Conservation (phyloP, 805 yeast genomes). For the Teunomyces atbi region DNA sequence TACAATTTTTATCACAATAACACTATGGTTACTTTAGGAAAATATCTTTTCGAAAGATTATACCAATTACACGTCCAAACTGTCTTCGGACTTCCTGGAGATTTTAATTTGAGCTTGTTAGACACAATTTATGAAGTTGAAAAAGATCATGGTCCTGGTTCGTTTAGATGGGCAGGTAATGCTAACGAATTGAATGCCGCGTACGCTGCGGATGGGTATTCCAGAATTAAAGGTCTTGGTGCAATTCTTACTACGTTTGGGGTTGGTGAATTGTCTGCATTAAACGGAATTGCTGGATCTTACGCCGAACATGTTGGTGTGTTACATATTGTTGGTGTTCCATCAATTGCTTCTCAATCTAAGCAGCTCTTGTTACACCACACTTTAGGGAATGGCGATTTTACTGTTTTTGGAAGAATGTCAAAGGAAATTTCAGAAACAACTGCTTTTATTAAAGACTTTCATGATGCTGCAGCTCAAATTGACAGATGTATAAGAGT, state of each 20-base stretch:
- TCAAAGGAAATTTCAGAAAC: conserved; percentile 69
- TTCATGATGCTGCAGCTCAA: conserved; percentile 62
- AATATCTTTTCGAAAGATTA: conserved; percentile 75
- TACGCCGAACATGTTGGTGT: conserved; percentile 88
- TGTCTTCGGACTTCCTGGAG: conserved; percentile 80
- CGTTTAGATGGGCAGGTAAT: conserved; percentile 85
- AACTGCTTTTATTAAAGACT: conserved; percentile 61
- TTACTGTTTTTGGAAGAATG: conserved; percentile 77
- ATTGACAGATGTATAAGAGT: conserved; percentile 73
- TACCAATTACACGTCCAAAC: conserved; percentile 69
- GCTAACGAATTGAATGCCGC: conserved; percentile 89
- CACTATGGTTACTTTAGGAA: conserved; percentile 56
- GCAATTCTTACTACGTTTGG: conserved; percentile 84
- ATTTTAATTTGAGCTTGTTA: conserved; percentile 68
- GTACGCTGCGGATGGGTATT: conserved; percentile 85
- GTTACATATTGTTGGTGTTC: conserved; percentile 83
- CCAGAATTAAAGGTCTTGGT: conserved; percentile 74
- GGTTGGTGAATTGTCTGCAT: conserved; percentile 83
- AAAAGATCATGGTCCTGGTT: conserved; percentile 30
- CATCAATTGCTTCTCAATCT: conserved; percentile 71
- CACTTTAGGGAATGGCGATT: conserved; percentile 82
- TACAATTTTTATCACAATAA: too few relatives aligned
- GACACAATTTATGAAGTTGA: conserved; percentile 73
- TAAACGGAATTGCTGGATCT: conserved; percentile 85
- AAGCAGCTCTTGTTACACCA: conserved; percentile 75